Evolutionary conservation across 495 filamentous ascomycete species (phyloP).

Genomic region (Peziza echinospora): DNA sequence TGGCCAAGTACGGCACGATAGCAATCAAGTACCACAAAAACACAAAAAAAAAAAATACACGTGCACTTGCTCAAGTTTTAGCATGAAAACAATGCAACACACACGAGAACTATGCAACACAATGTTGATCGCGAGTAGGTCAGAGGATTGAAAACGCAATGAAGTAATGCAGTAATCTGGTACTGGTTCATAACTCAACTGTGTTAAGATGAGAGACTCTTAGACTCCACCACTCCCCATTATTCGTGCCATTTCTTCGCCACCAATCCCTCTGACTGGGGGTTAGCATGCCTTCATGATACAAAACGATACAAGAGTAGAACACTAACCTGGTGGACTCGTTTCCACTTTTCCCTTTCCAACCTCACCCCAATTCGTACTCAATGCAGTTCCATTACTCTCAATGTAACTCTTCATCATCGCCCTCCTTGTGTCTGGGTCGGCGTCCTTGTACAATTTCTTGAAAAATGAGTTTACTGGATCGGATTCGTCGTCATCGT

Average conservation of each 20-base stretch:
- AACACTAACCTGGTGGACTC: conserved; percentile 44
- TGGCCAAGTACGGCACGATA: no score
- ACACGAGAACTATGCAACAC: no score
- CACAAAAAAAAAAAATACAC: no score
- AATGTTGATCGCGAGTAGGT: no score
- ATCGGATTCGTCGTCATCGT: conserved; percentile 39
- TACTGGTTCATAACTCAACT: no score
- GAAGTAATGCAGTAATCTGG: no score
- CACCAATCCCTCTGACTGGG: conserved; percentile 39
- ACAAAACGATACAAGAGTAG: not conserved
- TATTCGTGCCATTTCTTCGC: conserved; percentile 41
- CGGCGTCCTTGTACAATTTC: conserved; percentile 58
- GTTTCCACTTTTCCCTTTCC: conserved; percentile 48
- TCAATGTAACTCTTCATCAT: conserved; percentile 97
- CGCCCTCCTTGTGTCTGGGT: conserved; percentile 60
- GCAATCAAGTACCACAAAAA: no score
- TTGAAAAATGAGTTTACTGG: conserved; percentile 82
- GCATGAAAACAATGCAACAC: no score
- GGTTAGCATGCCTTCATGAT: not conserved
- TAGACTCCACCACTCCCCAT: not conserved
- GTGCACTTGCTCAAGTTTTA: no score
- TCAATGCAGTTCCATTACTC: conserved; percentile 80
- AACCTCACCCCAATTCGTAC: conserved; percentile 84
- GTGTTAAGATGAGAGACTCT: no score
- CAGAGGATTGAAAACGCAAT: no score